These are phyloP conservation scores for Cocos nucifera DNA, from an alignment of 176 grass and related monocot genomes.

Conservation along the genomic window DNA sequence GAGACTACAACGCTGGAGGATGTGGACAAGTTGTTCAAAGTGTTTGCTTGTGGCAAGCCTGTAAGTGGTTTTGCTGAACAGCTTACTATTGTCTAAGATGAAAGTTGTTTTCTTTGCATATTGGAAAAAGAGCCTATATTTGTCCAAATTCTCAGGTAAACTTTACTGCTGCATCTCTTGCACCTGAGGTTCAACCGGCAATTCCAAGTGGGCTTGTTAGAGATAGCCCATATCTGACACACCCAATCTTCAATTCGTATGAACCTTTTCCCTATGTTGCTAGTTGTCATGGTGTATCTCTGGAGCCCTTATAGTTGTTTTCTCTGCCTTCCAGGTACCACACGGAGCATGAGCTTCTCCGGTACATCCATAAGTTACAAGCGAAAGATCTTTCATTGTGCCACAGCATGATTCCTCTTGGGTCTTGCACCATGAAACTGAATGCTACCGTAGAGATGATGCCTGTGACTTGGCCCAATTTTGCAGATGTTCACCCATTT, in stretches of 20 bases:
- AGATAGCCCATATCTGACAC: constrained; percentile 73
- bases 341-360: constrained; percentile 94
- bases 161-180: constrained; percentile 89
- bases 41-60: constrained; percentile 79
- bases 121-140: not conserved
- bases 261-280: too few species aligned
- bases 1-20: constrained; percentile 86
- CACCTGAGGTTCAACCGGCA: constrained; percentile 57
- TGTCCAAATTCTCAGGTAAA: constrained; percentile 43
- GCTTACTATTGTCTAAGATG: not conserved
- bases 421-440: constrained; percentile 99
- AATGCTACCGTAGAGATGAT: constrained; percentile 98
- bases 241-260: constrained; percentile 32
- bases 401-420: constrained; percentile 99
- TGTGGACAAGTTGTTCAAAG: constrained; percentile 92
- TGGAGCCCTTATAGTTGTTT: constrained; percentile 9
- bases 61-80: constrained; percentile 34
- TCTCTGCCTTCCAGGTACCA: constrained; percentile 64
- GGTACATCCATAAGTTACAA: constrained; percentile 91
- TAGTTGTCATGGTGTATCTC: constrained; percentile 6
- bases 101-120: not conserved
- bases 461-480: constrained; percentile 91
- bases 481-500: constrained; percentile 88
- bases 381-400: constrained; percentile 87
- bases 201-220: constrained; percentile 63